These are phyloP conservation scores for Ceratonia siliqua DNA, from an alignment of 306 rosid genomes.

Conservation along the genomic window DNA sequence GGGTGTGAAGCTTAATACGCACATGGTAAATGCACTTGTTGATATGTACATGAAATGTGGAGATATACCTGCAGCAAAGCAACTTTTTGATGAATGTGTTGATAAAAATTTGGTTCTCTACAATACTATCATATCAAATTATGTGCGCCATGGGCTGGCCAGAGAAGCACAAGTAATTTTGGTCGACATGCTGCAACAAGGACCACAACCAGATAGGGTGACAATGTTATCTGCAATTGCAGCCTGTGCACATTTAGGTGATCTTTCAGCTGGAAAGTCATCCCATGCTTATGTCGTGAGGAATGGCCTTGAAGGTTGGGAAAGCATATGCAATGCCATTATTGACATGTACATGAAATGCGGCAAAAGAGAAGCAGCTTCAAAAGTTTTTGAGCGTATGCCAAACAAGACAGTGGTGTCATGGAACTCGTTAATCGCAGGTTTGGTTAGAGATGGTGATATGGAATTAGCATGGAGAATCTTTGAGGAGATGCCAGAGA, in stretches of 20 bases:
- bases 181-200: slow-evolving; percentile 51
- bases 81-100: slow-evolving; percentile 47
- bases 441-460: slow-evolving; percentile 58
- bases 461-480: slow-evolving; percentile 53
- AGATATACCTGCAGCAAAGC: slow-evolving; percentile 49
- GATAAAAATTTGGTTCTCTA: slow-evolving; percentile 72
- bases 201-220: slow-evolving; percentile 65
- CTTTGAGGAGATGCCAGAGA: slow-evolving; percentile 63
- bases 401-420: slow-evolving; percentile 64
- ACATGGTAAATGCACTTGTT: slow-evolving; percentile 68
- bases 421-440: slow-evolving; percentile 75
- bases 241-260: slow-evolving; percentile 61
- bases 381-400: slow-evolving; percentile 53
- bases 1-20: slow-evolving; percentile 57
- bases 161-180: slow-evolving; percentile 52
- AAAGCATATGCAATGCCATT: slow-evolving; percentile 66
- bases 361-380: slow-evolving; percentile 58
- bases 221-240: slow-evolving; percentile 67
- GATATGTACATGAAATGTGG: slow-evolving; percentile 87
- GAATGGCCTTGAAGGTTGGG: slow-evolving; percentile 69
- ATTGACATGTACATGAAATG: slow-evolving; percentile 87
- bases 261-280: slow-evolving; percentile 55
- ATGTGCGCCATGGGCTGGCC: slow-evolving; percentile 51
- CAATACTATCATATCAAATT: slow-evolving; percentile 78
- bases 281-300: slow-evolving; percentile 71